phyloP scores from a whole-genome alignment of 345 rosid species.

The Salix udensis region DNA sequence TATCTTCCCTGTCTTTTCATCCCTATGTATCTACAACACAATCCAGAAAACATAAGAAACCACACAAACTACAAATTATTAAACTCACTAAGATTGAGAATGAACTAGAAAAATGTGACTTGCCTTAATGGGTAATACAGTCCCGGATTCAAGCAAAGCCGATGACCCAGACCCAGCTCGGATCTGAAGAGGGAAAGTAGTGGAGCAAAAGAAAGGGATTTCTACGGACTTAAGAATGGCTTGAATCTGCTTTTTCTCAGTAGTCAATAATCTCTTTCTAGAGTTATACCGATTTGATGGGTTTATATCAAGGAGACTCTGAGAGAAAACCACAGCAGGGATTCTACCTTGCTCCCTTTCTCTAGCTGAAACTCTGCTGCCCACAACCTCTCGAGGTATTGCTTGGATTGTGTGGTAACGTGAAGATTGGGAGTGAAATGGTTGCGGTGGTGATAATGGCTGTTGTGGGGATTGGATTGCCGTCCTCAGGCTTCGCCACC shows the following conservation, averaged over 20 bases:
- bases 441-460: neutral
- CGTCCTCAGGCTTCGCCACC: slow-evolving; percentile 50
- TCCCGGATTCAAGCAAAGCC: slow-evolving; percentile 64
- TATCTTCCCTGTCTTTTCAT: slow-evolving; percentile 72
- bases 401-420: slow-evolving; percentile 73
- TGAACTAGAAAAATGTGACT: neutral
- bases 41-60: neutral
- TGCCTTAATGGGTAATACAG: slow-evolving; percentile 78
- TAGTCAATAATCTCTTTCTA: slow-evolving; percentile 61
- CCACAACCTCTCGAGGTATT: slow-evolving; percentile 59
- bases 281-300: slow-evolving; percentile 37
- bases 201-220: slow-evolving; percentile 68
- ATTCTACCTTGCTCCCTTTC: slow-evolving; percentile 73
- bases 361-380: slow-evolving; percentile 49
- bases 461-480: slow-evolving; percentile 20
- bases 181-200: slow-evolving; percentile 73
- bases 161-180: slow-evolving; percentile 78
- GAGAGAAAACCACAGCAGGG: slow-evolving; percentile 74
- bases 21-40: slow-evolving; percentile 64
- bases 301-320: slow-evolving; percentile 40
- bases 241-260: slow-evolving; percentile 70
- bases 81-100: neutral
- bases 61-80: neutral
- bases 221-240: slow-evolving; percentile 55
- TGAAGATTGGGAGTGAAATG: slow-evolving; percentile 20